Base-by-base conservation (phyloP, 164 flowering plant genomes). In the Umbellularia californica region DNA sequence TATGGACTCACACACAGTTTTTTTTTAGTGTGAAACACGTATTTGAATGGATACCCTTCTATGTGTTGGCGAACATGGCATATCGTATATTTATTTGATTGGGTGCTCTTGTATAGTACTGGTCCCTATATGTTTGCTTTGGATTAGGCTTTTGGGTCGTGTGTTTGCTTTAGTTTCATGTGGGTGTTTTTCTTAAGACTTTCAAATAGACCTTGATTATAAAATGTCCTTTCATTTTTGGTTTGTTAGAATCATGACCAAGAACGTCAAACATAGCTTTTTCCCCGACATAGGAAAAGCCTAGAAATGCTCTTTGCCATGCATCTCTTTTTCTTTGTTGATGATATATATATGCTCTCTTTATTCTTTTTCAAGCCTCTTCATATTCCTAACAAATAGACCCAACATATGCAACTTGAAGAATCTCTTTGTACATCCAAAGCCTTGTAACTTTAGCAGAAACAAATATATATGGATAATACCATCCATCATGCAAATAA, bases 351-450 rank as follows among this genome's bases (percentile, higher is more conserved):
- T 76, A 60, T 73, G 60, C 71, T 50, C 13, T 28, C 71, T 82
- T 78, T 75, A 83, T 87, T 87, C 84, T 27, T 69, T 27, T n/a
- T 78, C 80, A 87, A 83, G 89, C 72, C 82, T 58, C 68, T 60
- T 60, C 62, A 78, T 82, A 82, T 85, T 82, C 89, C 72, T 25
- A 27, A 78, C 70, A 71, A 74, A 77, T 75, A 79, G 83, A 78
- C 79, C 80, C 74, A 77, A 79, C 66, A 76, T 75, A 82, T 70
- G 75, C 87, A 87, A 82, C 76, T 84, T 87, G 87, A 30, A 67
- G 80, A 79, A 55, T 55, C 60, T 55, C 87, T 77, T 52, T 71
- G 68, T 72, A 76, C 71, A 64, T 50, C 69, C 75, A 82, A 87
- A 83, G 83, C 76, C 72, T 64, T 65, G 70, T 22, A 67, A 64